Evolutionary conservation across 2,329 filamentous ascomycete genomes (phyloP), one percentile per base, ranked within the genome.

Genomic region (Apiospora pterosperma): DNA sequence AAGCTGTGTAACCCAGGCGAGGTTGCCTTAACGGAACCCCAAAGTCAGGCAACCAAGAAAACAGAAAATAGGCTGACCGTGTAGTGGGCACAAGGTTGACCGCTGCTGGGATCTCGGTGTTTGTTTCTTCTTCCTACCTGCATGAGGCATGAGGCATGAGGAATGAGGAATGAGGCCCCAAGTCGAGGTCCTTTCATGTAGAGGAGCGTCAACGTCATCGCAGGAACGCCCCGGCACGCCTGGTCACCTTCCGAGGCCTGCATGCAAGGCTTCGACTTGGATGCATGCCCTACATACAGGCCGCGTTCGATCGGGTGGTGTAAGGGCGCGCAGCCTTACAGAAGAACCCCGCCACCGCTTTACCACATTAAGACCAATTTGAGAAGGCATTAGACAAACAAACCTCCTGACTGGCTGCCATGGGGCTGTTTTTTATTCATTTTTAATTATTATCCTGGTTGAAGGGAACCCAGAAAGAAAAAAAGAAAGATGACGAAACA

Each of bases 241-340:
- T 55, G 48, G 48, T 55, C 34, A 55, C 34, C 48, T 55, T 55
- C 48, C 48, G 48, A 55, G 48, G 34, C n/a, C 19, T 55, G 16
- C 28, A 55, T 55, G 48, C 48, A 55, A 55, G 48, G 48, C 48
- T 55, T 55, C 48, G 48, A 55, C 48, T 55, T 19, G 48, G 48
- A 55, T 55, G 48, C 48, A 55, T 28, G 48, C n/a, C n/a, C n/a
- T 52, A n/a, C 25, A 28, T 25, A n/a, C 44, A 52, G 44, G 23
- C 25, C 10, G 6, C 16, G n/a, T 55, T 55, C 28, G 28, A 55
- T 55, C 48, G 48, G 48, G 48, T n/a, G 28, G 16, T 55, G 28
- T 11, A 2, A 34, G 48, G n/a, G 48, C 16, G 16, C 48, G 25
- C 48, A 55, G 48, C 48, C 48, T 55, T 55, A 55, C 19, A 55